Conservation (phyloP, 2,329 filamentous ascomycete species). For the Alternaria brassicae region DNA sequence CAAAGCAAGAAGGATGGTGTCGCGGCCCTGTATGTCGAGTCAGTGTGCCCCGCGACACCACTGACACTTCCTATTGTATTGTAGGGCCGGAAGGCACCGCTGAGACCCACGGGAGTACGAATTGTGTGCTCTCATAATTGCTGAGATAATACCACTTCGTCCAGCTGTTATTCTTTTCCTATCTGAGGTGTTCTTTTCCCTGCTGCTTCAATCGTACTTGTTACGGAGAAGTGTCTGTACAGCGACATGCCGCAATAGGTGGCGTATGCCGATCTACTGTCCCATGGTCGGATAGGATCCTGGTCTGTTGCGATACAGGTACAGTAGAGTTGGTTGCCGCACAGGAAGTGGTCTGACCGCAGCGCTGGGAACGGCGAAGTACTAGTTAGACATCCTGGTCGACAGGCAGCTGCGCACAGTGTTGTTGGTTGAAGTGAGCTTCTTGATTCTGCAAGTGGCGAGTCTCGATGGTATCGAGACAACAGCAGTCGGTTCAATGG, state of each 20-base stretch:
- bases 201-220: background rate
- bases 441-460: background rate
- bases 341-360: background rate
- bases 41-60: slow-evolving; percentile 10
- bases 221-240: background rate
- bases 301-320: background rate
- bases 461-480: background rate
- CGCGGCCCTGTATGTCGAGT: slow-evolving; percentile 7
- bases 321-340: background rate
- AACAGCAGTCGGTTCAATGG: background rate
- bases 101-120: slow-evolving; percentile 2
- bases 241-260: background rate
- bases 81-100: slow-evolving; percentile 1
- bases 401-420: background rate
- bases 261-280: background rate
- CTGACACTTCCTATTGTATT: slow-evolving; percentile 9
- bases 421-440: background rate
- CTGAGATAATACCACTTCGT: background rate
- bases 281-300: background rate
- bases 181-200: background rate
- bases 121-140: background rate
- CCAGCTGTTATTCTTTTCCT: background rate
- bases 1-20: slow-evolving; percentile 3
- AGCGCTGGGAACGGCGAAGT: background rate
- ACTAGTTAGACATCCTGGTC: background rate